phyloP scores from a whole-genome alignment of 768 basidiomycete species.

The Kwoniella sp. region DNA sequence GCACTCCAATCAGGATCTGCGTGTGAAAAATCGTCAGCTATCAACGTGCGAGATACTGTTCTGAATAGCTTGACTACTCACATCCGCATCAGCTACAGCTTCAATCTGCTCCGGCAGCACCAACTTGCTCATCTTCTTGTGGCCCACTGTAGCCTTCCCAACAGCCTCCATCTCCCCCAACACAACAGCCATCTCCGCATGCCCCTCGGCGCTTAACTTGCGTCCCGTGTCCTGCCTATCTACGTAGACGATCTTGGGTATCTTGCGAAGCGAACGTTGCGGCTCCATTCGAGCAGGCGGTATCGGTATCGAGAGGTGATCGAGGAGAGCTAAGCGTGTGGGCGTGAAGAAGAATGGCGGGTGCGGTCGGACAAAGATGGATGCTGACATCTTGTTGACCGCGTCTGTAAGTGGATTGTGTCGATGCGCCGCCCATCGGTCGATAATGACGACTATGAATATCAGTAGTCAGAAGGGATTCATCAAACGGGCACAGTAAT shows the following conservation, averaged over 20 bases:
- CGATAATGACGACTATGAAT: slow-evolving; percentile 30
- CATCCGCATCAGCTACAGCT: slow-evolving; percentile 32
- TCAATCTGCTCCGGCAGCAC: slow-evolving; percentile 32
- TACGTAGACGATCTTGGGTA: slow-evolving; percentile 66
- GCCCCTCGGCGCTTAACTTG: slow-evolving; percentile 59
- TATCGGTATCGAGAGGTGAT: slow-evolving; percentile 1
- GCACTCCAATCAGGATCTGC: slow-evolving; percentile 39
- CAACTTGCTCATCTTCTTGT: slow-evolving; percentile 34
- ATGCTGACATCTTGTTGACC: slow-evolving; percentile 37
- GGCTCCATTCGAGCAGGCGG: slow-evolving; percentile 9
- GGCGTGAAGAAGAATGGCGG: slow-evolving; percentile 23
- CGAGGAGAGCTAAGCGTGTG: slow-evolving; percentile 10
- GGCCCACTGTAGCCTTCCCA: slow-evolving; percentile 54
- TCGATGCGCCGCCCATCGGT: slow-evolving; percentile 30
- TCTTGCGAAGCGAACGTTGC: not conserved
- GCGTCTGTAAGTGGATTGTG: slow-evolving; percentile 20
- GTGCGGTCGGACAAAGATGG: slow-evolving; percentile 27
- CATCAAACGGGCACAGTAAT: not conserved
- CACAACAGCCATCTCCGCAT: slow-evolving; percentile 60
- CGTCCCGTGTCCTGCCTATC: slow-evolving; percentile 65
- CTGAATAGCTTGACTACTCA: slow-evolving; percentile 13
- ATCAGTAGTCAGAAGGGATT: not conserved
- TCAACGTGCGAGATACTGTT: not conserved
- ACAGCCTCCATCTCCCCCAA: slow-evolving; percentile 61
- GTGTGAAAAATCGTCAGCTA: not conserved